These are phyloP conservation scores for Pseudogymnoascus sp. DNA, from an alignment of 2,329 filamentous ascomycete genomes.

Conservation along the genomic window DNA sequence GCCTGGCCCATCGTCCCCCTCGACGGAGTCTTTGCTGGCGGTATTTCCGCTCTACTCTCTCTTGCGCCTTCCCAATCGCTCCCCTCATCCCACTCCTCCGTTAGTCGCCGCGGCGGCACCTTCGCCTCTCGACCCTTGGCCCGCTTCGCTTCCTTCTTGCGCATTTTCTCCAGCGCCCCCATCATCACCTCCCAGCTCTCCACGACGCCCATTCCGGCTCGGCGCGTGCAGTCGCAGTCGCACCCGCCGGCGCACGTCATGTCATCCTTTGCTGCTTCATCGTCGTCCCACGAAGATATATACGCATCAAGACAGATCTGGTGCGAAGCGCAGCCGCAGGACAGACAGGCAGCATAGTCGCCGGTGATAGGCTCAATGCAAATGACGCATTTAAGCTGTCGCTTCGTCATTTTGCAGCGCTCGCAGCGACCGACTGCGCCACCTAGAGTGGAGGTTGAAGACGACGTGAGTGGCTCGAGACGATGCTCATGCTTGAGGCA, in stretches of 20 bases:
- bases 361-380: conserved; percentile 53
- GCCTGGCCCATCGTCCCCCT: conserved; percentile 19
- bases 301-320: conserved; percentile 50
- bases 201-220: conserved; percentile 48
- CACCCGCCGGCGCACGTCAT: conserved; percentile 53
- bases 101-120: conserved; percentile 6
- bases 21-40: conserved; percentile 13
- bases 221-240: conserved; percentile 52
- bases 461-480: conserved; percentile 46
- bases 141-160: conserved; percentile 10
- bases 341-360: conserved; percentile 52
- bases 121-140: conserved; percentile 11
- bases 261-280: conserved; percentile 32
- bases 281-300: conserved; percentile 25
- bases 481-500: conserved; percentile 55
- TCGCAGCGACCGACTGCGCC: conserved; percentile 42
- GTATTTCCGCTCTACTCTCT: conserved; percentile 14
- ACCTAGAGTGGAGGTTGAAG: conserved; percentile 16
- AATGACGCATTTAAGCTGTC: conserved; percentile 52
- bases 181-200: conserved; percentile 53
- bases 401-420: conserved; percentile 45
- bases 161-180: conserved; percentile 28
- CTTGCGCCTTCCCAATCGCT: conserved; percentile 22
- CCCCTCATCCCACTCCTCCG: conserved; percentile 19
- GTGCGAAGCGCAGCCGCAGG: conserved; percentile 55